Percentiles rank a stretch among this genome's conserved stretches.
Conservation (phyloP, 495 filamentous ascomycete genomes). For the Penicillium pulvis region DNA sequence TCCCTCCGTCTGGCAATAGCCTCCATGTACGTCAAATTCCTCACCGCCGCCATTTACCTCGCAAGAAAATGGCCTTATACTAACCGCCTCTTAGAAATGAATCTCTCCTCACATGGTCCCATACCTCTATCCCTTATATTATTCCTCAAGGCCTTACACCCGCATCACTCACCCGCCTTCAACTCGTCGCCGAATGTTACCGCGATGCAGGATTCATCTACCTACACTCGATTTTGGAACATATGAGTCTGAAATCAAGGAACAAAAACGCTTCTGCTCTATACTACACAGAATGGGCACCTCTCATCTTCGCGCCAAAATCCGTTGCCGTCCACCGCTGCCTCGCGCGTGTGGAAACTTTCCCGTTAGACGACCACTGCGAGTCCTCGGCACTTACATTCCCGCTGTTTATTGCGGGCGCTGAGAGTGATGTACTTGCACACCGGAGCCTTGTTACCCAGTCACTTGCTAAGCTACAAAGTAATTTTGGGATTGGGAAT, state of each 20-base stretch:
- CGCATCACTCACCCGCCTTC: constrained; percentile 37
- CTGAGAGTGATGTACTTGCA: constrained; percentile 30
- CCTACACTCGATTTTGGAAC: constrained; percentile 44
- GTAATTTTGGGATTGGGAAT: constrained; percentile 49
- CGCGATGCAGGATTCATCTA: constrained; percentile 47
- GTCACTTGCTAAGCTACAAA: constrained; percentile 35
- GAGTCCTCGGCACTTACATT: constrained; percentile 50
- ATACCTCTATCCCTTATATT: constrained; percentile 31
- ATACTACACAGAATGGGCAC: constrained; percentile 1
- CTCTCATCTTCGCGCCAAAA: constrained; percentile 36
- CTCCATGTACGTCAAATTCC: constrained; percentile 30
- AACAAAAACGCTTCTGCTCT: background rate
- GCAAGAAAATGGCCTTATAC: background rate
- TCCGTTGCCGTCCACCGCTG: constrained; percentile 31
- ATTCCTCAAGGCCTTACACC: constrained; percentile 37
- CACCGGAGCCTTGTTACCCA: constrained; percentile 33
- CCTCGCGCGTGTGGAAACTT: constrained; percentile 30
- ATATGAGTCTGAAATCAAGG: constrained; percentile 23
- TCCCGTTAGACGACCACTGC: constrained; percentile 39
- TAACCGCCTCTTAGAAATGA: constrained; percentile 33
- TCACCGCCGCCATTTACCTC: background rate
- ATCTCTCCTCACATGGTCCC: constrained; percentile 41
- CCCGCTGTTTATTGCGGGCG: constrained; percentile 45
- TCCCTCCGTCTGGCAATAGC: constrained; percentile 33
- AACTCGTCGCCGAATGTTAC: constrained; percentile 48